Percentiles rank a stretch among this genome's conserved stretches.
phyloP scores from a whole-genome alignment of 2,329 filamentous ascomycete genomes.

The Penicillium sclerotiorum region DNA sequence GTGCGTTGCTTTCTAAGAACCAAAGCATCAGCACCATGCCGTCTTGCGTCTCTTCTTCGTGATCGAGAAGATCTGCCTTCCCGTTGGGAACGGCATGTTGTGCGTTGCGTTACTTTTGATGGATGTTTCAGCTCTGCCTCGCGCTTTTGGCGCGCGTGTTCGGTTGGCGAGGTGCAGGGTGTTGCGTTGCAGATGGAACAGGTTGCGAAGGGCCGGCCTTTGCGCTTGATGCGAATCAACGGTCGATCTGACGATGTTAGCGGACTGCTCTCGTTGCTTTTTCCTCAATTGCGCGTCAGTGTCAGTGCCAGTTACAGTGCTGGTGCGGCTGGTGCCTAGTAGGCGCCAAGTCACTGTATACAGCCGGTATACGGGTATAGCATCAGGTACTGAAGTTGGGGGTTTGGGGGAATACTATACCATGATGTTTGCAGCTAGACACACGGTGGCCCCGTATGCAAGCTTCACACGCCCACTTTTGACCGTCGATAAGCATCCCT shows the following conservation, averaged over 20 bases:
- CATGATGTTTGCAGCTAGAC: slow-evolving; percentile 91
- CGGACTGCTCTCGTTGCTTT: too few species aligned
- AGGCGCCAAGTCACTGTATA: too few species aligned
- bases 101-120: slow-evolving; percentile 35
- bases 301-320: too few species aligned
- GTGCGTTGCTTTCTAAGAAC: slow-evolving; percentile 28
- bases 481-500: slow-evolving; percentile 81
- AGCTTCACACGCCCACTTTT: slow-evolving; percentile 96
- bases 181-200: slow-evolving; percentile 84
- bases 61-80: slow-evolving; percentile 15
- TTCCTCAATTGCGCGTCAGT: too few species aligned
- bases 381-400: too few species aligned
- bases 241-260: slow-evolving; percentile 73
- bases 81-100: slow-evolving; percentile 10
- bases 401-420: slow-evolving; percentile 60
- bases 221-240: slow-evolving; percentile 92
- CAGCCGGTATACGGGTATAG: too few species aligned
- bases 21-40: slow-evolving; percentile 15
- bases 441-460: slow-evolving; percentile 96
- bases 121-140: slow-evolving; percentile 36
- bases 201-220: slow-evolving; percentile 93
- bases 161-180: slow-evolving; percentile 86
- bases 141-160: slow-evolving; percentile 69
- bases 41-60: slow-evolving; percentile 19
- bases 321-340: too few species aligned